Percentiles rank a stretch among this genome's conserved stretches.
Evolutionary conservation across 768 basidiomycete genomes (phyloP).

Genomic region (Pulveroboletus sp.): DNA sequence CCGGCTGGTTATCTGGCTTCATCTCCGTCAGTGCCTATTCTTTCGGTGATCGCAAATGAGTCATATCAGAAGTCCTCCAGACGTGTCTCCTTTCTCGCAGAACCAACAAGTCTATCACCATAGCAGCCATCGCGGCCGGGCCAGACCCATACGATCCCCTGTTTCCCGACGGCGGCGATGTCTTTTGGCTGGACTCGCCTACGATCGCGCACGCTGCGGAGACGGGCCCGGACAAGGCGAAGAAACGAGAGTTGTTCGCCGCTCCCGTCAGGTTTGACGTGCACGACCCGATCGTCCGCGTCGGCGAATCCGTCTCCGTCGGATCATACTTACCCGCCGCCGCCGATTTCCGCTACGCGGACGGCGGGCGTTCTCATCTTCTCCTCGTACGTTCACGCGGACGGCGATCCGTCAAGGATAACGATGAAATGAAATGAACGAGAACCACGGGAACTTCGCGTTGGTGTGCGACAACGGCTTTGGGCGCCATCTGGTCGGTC

Average conservation of each 20-base stretch:
- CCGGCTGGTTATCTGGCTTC: constrained; percentile 60
- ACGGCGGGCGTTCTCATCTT: constrained; percentile 68
- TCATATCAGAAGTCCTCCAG: constrained; percentile 1
- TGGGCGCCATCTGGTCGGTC: constrained; percentile 74
- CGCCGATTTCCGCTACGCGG: constrained; percentile 65
- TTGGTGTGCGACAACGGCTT: constrained; percentile 65
- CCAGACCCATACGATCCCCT: constrained; percentile 51
- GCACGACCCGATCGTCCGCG: constrained; percentile 30
- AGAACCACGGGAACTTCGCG: constrained; percentile 68
- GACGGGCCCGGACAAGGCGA: constrained; percentile 42
- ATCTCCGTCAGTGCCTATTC: constrained; percentile 66
- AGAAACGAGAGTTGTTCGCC: constrained; percentile 55
- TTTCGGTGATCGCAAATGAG: constrained; percentile 70
- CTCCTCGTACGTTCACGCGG: constrained; percentile 76
- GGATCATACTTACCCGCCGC: constrained; percentile 69
- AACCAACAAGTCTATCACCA: constrained; percentile 63
- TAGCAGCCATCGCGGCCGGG: constrained; percentile 54
- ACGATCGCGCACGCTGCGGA: constrained; percentile 70
- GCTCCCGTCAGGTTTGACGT: constrained; percentile 45
- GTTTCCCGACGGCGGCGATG: constrained; percentile 64
- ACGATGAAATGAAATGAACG: constrained; percentile 72
- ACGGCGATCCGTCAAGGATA: constrained; percentile 69
- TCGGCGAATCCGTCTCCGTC: constrained; percentile 41
- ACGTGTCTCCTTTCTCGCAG: constrained; percentile 34
- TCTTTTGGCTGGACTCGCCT: constrained; percentile 72